Conservation (phyloP, 2,329 filamentous ascomycete species). For the Fusarium oxysporum region DNA sequence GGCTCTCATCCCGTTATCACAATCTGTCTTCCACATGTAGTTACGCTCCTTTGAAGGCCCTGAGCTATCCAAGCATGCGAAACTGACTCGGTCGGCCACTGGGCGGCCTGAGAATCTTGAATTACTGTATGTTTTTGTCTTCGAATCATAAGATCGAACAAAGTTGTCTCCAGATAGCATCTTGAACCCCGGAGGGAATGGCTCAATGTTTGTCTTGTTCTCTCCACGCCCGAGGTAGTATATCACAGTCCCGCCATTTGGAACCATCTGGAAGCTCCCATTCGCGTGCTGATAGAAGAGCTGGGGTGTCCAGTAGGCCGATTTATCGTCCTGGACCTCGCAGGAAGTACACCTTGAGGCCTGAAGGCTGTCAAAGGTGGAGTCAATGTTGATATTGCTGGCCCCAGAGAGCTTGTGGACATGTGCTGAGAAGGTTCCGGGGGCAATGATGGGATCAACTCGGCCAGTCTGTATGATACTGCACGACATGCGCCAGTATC, state of each 20-base stretch:
- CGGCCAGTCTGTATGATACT: constrained; percentile 39
- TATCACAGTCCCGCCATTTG: constrained; percentile 37
- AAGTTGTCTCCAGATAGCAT: constrained; percentile 37
- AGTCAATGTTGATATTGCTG: constrained; percentile 34
- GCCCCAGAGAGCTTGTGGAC: constrained; percentile 41
- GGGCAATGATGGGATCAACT: constrained; percentile 38
- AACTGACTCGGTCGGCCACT: constrained; percentile 38
- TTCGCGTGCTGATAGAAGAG: constrained; percentile 38
- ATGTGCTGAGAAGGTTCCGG: constrained; percentile 35
- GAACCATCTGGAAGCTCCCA: constrained; percentile 40
- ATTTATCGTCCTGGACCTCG: constrained; percentile 41
- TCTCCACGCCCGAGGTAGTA: constrained; percentile 42
- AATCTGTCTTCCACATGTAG: constrained; percentile 41
- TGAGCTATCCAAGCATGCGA: constrained; percentile 41
- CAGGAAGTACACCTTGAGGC: constrained; percentile 40
- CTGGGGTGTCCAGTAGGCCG: constrained; percentile 43
- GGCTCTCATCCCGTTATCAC: constrained; percentile 41
- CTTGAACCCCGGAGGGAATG: constrained; percentile 41
- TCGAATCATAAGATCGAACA: constrained; percentile 30
- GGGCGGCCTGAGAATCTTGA: constrained; percentile 22
- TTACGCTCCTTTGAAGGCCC: constrained; percentile 31
- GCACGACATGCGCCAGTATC: constrained; percentile 43
- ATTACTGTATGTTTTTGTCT: constrained; percentile 36
- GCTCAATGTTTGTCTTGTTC: constrained; percentile 39
- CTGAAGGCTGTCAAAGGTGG: constrained; percentile 31